phyloP scores from a whole-genome alignment of 768 basidiomycete genomes.

The Kwoniella mangroviensis region DNA sequence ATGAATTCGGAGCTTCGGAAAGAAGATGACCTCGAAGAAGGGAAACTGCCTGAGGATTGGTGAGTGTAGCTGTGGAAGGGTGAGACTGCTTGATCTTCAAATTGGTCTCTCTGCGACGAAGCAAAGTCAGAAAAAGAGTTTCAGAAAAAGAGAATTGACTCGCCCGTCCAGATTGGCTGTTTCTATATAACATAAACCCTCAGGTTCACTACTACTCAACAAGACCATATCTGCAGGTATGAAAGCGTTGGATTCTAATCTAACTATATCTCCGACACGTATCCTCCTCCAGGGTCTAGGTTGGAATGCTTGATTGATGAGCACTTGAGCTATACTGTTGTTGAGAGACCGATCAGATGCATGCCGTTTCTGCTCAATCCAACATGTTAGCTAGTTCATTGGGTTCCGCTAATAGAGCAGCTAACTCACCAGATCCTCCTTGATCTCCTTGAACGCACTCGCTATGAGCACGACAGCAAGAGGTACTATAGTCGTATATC shows the following conservation, averaged over 20 bases:
- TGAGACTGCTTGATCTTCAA: constrained; percentile 98
- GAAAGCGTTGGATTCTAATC: constrained; percentile 87
- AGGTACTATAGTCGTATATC: constrained; percentile 91
- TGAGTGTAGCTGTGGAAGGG: constrained; percentile 75
- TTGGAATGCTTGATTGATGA: constrained; percentile 67
- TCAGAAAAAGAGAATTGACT: constrained; percentile 26
- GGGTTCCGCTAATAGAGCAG: background rate
- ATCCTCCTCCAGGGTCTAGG: constrained; percentile 86
- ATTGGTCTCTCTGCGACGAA: constrained; percentile 78
- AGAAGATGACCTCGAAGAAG: constrained; percentile 80
- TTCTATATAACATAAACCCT: constrained; percentile 96
- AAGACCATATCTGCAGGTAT: constrained; percentile 94
- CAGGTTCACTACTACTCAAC: constrained; percentile 88
- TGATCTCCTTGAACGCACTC: constrained; percentile 91
- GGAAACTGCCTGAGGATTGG: constrained; percentile 74
- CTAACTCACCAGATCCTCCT: constrained; percentile 83
- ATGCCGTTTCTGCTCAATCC: constrained; percentile 80
- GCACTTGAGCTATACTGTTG: constrained; percentile 75
- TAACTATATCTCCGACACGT: constrained; percentile 86
- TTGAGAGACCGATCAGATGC: constrained; percentile 93
- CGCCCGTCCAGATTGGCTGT: constrained; percentile 97
- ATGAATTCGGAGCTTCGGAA: constrained; percentile 97
- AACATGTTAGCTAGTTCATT: background rate
- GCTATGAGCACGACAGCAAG: constrained; percentile 85
- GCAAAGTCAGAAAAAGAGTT: constrained; percentile 1